Percentiles rank a stretch among this genome's conserved stretches.
Evolutionary conservation across 768 basidiomycete species (phyloP).

Genomic region (Boletus eberwhitei): DNA sequence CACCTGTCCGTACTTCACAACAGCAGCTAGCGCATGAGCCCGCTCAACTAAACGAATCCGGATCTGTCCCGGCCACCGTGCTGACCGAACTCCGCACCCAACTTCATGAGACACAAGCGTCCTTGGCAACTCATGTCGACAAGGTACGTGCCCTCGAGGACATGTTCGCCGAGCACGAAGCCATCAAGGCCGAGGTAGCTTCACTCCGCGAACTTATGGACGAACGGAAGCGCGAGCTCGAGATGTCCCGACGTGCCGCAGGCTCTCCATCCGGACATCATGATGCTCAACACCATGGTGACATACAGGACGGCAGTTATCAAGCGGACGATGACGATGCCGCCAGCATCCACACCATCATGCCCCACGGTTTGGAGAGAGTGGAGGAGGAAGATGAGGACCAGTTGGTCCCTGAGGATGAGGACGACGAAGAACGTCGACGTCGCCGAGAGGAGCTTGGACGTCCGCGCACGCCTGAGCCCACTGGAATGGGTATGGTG

Average conservation of each 20-base stretch:
- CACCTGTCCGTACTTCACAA: slow-evolving; percentile 55
- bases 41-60: slow-evolving; percentile 26
- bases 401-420: slow-evolving; percentile 36
- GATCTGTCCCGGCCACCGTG: slow-evolving; percentile 21
- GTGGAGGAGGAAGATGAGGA: slow-evolving; percentile 78
- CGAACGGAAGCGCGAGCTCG: slow-evolving; percentile 53
- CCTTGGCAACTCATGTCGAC: slow-evolving; percentile 74
- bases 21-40: slow-evolving; percentile 21
- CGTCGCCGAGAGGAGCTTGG: slow-evolving; percentile 53
- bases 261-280: slow-evolving; percentile 26
- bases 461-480: slow-evolving; percentile 80
- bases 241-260: slow-evolving; percentile 19
- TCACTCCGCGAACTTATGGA: slow-evolving; percentile 72
- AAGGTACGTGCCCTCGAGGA: slow-evolving; percentile 81
- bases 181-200: slow-evolving; percentile 73
- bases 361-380: slow-evolving; percentile 64
- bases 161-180: slow-evolving; percentile 80
- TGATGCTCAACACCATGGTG: slow-evolving; percentile 16
- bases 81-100: slow-evolving; percentile 75
- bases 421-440: slow-evolving; percentile 47
- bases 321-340: slow-evolving; percentile 67
- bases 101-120: slow-evolving; percentile 78
- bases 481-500: slow-evolving; percentile 53
- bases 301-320: slow-evolving; percentile 17
- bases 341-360: slow-evolving; percentile 67